Conservation (phyloP, 768 basidiomycete genomes). For the Trametes cubensis region DNA sequence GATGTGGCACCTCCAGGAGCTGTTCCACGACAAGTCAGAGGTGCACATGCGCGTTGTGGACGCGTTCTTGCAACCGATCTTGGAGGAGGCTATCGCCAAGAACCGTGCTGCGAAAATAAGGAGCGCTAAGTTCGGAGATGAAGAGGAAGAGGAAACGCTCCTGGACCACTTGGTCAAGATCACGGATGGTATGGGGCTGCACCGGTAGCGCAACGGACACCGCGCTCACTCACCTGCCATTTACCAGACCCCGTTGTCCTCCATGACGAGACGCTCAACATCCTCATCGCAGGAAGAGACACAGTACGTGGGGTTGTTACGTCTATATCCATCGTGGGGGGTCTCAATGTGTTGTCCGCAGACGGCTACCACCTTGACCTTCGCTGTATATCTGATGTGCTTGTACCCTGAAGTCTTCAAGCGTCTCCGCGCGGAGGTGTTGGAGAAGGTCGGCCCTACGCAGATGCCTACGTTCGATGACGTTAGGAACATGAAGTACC, state of each 20-base stretch:
- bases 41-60: conserved; percentile 44
- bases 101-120: conserved; percentile 9
- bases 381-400: conserved; percentile 38
- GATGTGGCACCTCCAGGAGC: conserved; percentile 46
- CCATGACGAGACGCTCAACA: conserved; percentile 39
- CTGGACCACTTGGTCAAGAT: conserved; percentile 44
- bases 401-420: conserved; percentile 35
- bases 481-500: conserved; percentile 39
- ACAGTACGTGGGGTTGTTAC: conserved; percentile 25
- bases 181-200: conserved; percentile 39
- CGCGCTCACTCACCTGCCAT: too few relatives aligned
- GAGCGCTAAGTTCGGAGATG: conserved; percentile 9
- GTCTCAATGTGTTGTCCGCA: background rate
- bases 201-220: background rate
- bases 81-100: conserved; percentile 34
- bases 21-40: conserved; percentile 36
- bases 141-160: conserved; percentile 41
- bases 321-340: too few relatives aligned
- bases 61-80: conserved; percentile 43
- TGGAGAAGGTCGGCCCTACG: conserved; percentile 33
- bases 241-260: conserved; percentile 34
- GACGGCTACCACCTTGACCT: conserved; percentile 39
- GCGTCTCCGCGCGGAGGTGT: conserved; percentile 38
- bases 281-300: conserved; percentile 40
- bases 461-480: conserved; percentile 37